Base-by-base conservation (phyloP, 2,329 filamentous ascomycete species). In the Clonostachys rhizophaga region DNA sequence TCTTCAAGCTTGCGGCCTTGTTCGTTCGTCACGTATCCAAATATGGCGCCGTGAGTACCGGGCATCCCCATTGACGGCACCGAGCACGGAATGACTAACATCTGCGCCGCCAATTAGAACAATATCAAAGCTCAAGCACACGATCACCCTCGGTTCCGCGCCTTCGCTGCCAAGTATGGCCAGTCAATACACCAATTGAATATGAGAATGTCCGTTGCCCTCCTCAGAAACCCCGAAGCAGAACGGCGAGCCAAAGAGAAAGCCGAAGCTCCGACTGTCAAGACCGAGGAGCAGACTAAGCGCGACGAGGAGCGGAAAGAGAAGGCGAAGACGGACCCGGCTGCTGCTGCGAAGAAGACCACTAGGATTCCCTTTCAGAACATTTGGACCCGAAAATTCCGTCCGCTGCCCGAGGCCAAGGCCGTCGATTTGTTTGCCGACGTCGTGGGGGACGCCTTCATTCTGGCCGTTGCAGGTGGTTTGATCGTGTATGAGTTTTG, bases 381-480 rank as follows among this genome's bases (percentile, higher is more conserved):
- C 54, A 67, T 85, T 11, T 86, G 83, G 82, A 75, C 59, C 50
- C 76, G 82, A 49, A 81, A 78, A 57, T 86, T 86, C 58, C 69
- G 82, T 45, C 63, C 81, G 7, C 65, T 86, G n/a, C 80, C 82
- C 10, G 82, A 86, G 58, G 71, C 63, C 14, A 86, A 85, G 63
- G 82, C 82, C 9, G 82, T 86, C 11, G 81, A 85, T 55, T 65
- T 86, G 8, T 86, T 86, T 55, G 83, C 82, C 40, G 82, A 86
- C 56, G 81, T 86, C 14, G 67, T 81, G 44, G 82, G 82, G 39
- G 82, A 86, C 53, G 66, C 69, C 14, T 86, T 86, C 57, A 84
- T 86, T 50, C 70, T 86, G 17, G 58, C 72, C 6, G 80, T 86
- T 24, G 82, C 80, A 7, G 67, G 70, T 13, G 72, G 63, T 17